These are phyloP conservation scores for Zalaria sp. DNA, from an alignment of 2,329 filamentous ascomycete genomes.

Conservation along the genomic window DNA sequence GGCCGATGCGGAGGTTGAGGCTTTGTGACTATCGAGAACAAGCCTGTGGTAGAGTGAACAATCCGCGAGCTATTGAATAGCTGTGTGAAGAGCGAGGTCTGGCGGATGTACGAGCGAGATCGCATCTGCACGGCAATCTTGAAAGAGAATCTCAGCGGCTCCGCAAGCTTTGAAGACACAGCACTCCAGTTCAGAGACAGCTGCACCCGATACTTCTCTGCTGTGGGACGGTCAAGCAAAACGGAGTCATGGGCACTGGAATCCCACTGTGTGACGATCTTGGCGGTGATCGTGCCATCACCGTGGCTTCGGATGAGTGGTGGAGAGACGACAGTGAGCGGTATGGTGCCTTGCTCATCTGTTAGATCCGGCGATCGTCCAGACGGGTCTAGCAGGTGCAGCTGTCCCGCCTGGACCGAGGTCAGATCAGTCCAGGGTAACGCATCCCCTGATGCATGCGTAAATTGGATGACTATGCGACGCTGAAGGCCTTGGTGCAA, in stretches of 20 bases:
- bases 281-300: slow-evolving; percentile 80
- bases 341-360: slow-evolving; percentile 56
- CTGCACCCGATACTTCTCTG: slow-evolving; percentile 86
- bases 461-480: slow-evolving; percentile 74
- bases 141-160: slow-evolving; percentile 75
- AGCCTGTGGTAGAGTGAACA: slow-evolving; percentile 71
- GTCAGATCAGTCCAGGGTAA: slow-evolving; percentile 79
- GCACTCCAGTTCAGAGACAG: slow-evolving; percentile 81
- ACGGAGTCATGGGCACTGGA: slow-evolving; percentile 83
- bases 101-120: slow-evolving; percentile 69
- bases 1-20: slow-evolving; percentile 83
- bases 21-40: slow-evolving; percentile 76
- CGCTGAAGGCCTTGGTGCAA: slow-evolving; percentile 89
- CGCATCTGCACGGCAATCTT: slow-evolving; percentile 73
- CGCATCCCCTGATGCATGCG: slow-evolving; percentile 76
- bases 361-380: slow-evolving; percentile 75
- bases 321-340: slow-evolving; percentile 61
- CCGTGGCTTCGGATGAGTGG: slow-evolving; percentile 73
- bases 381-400: slow-evolving; percentile 70
- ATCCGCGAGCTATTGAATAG: slow-evolving; percentile 76
- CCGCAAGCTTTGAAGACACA: slow-evolving; percentile 65
- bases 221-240: slow-evolving; percentile 83
- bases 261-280: slow-evolving; percentile 88
- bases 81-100: slow-evolving; percentile 73
- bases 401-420: slow-evolving; percentile 61